Base-by-base conservation (phyloP, 176 grass and related monocot genomes). In the Carex pumila region DNA sequence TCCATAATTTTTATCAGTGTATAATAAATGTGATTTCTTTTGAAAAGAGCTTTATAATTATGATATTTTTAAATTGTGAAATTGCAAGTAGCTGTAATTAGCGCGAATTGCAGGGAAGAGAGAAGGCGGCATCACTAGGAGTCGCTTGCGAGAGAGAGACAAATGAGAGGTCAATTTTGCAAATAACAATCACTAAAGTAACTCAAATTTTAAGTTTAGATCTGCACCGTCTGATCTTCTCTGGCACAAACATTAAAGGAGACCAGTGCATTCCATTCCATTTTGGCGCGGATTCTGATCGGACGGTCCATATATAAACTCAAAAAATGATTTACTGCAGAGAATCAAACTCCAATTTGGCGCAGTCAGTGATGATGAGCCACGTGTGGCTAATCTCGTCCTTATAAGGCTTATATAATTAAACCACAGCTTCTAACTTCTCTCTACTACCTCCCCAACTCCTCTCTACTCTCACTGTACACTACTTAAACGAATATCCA, bases 361-460 rank as follows among this genome's bases (percentile, higher is more conserved):
- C 60, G n/a, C 29, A 17, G 57, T 80, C 8, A 58, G 9, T 73
- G 34, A 30, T 52, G 79, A 82, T 86, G 43, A 68, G 18, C 52
- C 50, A 86, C 39, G 37, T 22, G 78, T 77, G 86, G 79, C 68
- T 87, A 41, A 39, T 10, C 12, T 87, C 14, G 21, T 12, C 17
- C 32, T 19, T 53, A 25, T 25, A 25, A 25, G 25, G 25, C 25
- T 25, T 25, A 67, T 83, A 83, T 87, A 87, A 65, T 30, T 21
- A 19, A 31, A 21, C 12, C 59, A 18, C 18, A 29, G 3, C 37
- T 64, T 50, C 21, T 18, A 3, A 1, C 43, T 21, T 41, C 34
- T 29, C n/a, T 45, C 17, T 55, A 43, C 56, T 4, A 13, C n/a
- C 11, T 14, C 47, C 14, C 71, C 45, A 75, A 45, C 6, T 12